phyloP scores from a whole-genome alignment of 352 stramenopile species.

The Pythium periplocum region DNA sequence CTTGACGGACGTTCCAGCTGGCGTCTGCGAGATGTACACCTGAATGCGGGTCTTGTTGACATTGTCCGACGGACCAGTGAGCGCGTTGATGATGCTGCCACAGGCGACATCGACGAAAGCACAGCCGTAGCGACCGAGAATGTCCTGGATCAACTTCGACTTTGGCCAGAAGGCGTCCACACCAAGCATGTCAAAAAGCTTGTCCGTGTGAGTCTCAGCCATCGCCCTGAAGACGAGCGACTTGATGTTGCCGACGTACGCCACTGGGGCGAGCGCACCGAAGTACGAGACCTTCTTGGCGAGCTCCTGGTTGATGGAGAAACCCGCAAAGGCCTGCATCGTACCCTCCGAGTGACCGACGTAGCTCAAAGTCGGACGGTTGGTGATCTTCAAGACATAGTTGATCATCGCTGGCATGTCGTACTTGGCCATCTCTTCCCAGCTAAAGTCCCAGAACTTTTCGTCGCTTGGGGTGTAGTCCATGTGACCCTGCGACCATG shows the following conservation, averaged over 20 bases:
- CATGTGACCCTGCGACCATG: constrained; percentile 44
- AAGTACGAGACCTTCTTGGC: constrained; percentile 63
- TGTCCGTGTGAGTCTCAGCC: constrained; percentile 41
- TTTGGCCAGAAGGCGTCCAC: constrained; percentile 41
- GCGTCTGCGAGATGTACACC: constrained; percentile 64
- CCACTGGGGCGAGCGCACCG: constrained; percentile 45
- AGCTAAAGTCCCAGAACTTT: constrained; percentile 52
- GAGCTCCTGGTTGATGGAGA: constrained; percentile 46
- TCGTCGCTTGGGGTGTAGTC: constrained; percentile 33
- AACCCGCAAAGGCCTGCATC: constrained; percentile 58
- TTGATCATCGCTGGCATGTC: constrained; percentile 57
- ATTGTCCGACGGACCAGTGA: constrained; percentile 37
- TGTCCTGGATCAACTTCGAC: constrained; percentile 40
- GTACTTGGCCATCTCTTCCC: constrained; percentile 46
- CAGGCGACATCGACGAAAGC: constrained; percentile 36
- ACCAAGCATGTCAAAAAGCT: constrained; percentile 32
- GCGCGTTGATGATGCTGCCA: constrained; percentile 31
- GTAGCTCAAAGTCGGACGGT: constrained; percentile 39
- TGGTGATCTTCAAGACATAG: constrained; percentile 32
- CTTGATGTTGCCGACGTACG: constrained; percentile 31
- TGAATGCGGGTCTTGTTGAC: constrained; percentile 49
- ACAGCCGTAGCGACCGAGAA: constrained; percentile 38
- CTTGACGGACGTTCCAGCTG: constrained; percentile 53
- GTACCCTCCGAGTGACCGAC: constrained; percentile 58
- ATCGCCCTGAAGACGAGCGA: constrained; percentile 41